phyloP scores from a whole-genome alignment of 345 rosid species.

The Aquilaria yunnanensis region DNA sequence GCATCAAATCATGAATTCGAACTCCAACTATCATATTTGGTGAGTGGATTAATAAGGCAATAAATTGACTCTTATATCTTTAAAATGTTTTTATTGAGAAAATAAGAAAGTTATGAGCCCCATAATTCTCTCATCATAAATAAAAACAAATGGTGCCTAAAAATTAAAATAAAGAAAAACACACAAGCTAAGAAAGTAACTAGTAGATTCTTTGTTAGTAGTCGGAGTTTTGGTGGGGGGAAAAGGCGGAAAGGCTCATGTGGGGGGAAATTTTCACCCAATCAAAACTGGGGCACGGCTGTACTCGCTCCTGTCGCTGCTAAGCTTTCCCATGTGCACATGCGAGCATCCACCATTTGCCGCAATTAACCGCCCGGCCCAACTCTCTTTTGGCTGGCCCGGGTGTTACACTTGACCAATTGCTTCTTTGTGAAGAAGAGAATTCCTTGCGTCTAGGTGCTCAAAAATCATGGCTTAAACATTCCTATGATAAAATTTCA shows the following conservation, averaged over 20 bases:
- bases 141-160: too few species aligned
- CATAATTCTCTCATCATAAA: too few species aligned
- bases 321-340: neutral
- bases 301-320: conserved; percentile 7
- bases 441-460: too few species aligned
- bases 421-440: too few species aligned
- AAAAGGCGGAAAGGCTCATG: conserved; percentile 21
- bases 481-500: neutral
- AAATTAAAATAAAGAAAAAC: conserved; percentile 3
- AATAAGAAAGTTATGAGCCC: too few species aligned
- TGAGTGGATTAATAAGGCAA: too few species aligned
- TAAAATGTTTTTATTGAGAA: too few species aligned
- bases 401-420: too few species aligned
- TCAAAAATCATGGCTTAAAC: neutral
- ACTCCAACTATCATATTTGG: too few species aligned
- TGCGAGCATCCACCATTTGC: conserved; percentile 13
- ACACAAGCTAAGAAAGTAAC: conserved; percentile 9
- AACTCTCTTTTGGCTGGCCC: neutral
- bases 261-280: conserved; percentile 12
- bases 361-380: conserved; percentile 7
- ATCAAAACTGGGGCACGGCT: conserved; percentile 33
- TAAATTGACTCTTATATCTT: too few species aligned
- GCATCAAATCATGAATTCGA: too few species aligned
- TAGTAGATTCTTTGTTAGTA: neutral
- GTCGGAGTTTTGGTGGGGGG: conserved; percentile 12